Evolutionary conservation across 2,329 filamentous ascomycete genomes (phyloP), one percentile per base, ranked within the genome.

Genomic region (Trichoderma endophyticum): DNA sequence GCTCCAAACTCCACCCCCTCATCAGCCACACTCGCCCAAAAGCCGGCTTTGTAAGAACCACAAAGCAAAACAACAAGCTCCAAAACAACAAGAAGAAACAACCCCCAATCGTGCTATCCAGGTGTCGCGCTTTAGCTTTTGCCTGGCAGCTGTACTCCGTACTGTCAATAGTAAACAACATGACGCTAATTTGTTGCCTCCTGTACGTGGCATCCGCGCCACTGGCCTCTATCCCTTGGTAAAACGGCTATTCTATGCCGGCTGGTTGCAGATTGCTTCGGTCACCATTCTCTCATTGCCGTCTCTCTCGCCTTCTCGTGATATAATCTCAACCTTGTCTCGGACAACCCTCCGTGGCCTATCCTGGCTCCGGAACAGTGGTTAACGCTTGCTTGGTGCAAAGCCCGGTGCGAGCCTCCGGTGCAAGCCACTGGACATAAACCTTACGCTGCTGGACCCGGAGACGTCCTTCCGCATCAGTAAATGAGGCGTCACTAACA

Each of bases 401-500:
- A 60, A 51, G 57, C 18, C 57, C 9, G 57, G 28, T 6, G 57
- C 57, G 32, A 60, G 57, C 57, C 43, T 21, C 43, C 26, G 24
- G 61, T 43, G 15, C 24, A 64, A 63, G 62, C 62, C 62, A 65
- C 62, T 34, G 12, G 34, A 18, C 30, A 60, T 12, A 32, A 60
- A 43, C 51, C 65, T 68, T 57, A 34, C 54, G 28, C 39, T 54
- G 65, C 54, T 32, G 54, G 51, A 48, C 34, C 24, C 65, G 65
- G 65, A 68, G 54, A 59, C 24, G 18, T 30, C 65, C 65, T 68
- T 48, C 65, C 65, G 65, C 54, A 60, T 48, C 26, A 30, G 65
- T 43, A 43, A 21, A 48, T 28, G 36, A 68, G 54, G 65, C 54
- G 65, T 59, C 34, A 43, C 34, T 43, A 30, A 11, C 21, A 26